A percentile compares a stretch with the other conserved stretches of the same genome.
Conservation (phyloP, 169 alveolate genomes). For the Plasmodium vivax region DNA sequence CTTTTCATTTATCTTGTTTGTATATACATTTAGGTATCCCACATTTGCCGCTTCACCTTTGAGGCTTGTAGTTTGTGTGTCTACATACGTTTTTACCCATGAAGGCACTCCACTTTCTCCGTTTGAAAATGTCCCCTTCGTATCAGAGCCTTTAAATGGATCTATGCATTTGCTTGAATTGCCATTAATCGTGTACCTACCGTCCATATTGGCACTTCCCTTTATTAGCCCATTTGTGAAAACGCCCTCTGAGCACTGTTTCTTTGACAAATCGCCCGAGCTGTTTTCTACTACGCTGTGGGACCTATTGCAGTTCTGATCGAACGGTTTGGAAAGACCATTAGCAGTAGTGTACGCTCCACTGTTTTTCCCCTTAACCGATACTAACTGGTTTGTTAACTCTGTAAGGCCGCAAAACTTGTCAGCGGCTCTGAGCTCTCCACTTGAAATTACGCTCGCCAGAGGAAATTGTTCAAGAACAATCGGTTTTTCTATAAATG, state of each 20-base stretch:
- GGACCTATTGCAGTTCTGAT: conserved; percentile 7
- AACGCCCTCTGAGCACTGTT: neutral
- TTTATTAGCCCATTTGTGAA: neutral
- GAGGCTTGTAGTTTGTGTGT: neutral
- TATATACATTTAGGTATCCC: neutral
- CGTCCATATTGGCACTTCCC: neutral
- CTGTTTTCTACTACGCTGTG: neutral
- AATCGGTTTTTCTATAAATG: conserved; percentile 31
- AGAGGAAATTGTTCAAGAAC: neutral
- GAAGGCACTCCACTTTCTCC: neutral
- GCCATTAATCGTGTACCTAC: neutral
- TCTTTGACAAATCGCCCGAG: conserved; percentile 3
- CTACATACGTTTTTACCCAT: conserved; percentile 15
- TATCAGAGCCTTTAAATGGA: neutral
- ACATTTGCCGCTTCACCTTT: neutral
- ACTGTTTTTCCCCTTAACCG: neutral
- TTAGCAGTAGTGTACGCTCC: neutral
- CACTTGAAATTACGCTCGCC: neutral
- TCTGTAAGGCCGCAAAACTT: neutral
- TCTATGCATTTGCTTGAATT: conserved; percentile 22
- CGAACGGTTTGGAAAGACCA: neutral
- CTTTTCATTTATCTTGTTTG: conserved; percentile 12
- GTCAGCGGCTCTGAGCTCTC: neutral
- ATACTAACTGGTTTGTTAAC: conserved; percentile 6
- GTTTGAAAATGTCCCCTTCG: neutral